Evolutionary conservation across 495 filamentous ascomycete species (phyloP).

Genomic region (Baudoinia panamericana): DNA sequence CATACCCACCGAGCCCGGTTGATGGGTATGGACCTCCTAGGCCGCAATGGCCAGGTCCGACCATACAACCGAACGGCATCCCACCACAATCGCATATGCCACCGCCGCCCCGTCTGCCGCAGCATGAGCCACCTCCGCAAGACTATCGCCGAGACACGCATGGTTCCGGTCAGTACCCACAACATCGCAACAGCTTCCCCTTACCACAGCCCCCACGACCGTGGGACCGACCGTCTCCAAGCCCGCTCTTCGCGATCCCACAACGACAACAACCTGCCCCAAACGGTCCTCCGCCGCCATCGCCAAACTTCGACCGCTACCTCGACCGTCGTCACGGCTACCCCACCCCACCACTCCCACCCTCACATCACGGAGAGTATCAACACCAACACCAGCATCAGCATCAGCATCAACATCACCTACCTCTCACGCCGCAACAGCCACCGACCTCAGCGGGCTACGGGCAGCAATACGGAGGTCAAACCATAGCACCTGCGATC

Average conservation of each 20-base stretch:
- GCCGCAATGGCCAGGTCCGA: slow-evolving; percentile 1
- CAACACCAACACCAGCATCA: too few relatives aligned
- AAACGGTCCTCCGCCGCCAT: slow-evolving; percentile 1
- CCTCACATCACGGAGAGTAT: not conserved
- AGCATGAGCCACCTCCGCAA: not conserved
- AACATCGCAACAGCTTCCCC: slow-evolving; percentile 15
- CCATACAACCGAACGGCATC: not conserved
- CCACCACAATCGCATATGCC: not conserved
- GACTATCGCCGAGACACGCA: not conserved
- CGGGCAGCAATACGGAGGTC: slow-evolving; percentile 10
- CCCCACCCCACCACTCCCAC: not conserved
- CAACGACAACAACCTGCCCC: not conserved
- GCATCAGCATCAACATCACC: not conserved
- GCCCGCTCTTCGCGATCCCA: slow-evolving; percentile 7
- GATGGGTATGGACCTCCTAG: too few relatives aligned
- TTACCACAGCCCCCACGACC: not conserved
- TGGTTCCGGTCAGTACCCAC: not conserved
- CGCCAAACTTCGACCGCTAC: slow-evolving; percentile 1
- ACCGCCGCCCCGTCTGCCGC: not conserved
- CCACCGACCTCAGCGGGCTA: not conserved
- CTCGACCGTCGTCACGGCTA: slow-evolving; percentile 1
- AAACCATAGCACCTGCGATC: slow-evolving; percentile 13
- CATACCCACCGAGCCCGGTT: not conserved
- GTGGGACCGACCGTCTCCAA: not conserved
- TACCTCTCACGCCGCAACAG: not conserved